phyloP scores from a whole-genome alignment of 768 basidiomycete species.

The Mycena sanguinolenta region DNA sequence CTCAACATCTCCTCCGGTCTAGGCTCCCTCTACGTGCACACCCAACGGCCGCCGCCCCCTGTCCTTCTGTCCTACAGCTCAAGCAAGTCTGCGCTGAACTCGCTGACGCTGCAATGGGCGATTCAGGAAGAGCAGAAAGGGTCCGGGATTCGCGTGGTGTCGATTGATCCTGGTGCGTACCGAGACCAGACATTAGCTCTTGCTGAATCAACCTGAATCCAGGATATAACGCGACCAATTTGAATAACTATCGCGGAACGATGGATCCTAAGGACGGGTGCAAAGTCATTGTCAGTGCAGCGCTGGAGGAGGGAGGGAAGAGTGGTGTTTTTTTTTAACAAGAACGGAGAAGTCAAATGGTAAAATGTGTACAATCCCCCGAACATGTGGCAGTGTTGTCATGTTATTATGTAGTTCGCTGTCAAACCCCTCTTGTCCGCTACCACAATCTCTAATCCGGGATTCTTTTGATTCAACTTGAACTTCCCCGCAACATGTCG shows the following conservation, averaged over 20 bases:
- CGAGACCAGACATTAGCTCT: too few relatives aligned
- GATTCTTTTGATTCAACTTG: too few relatives aligned
- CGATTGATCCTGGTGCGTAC: conserved; percentile 1
- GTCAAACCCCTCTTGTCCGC: too few relatives aligned
- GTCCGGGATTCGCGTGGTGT: conserved; percentile 18
- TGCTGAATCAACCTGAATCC: too few relatives aligned
- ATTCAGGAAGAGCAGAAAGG: conserved; percentile 23
- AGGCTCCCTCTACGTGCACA: conserved; percentile 4
- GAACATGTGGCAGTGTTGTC: too few relatives aligned
- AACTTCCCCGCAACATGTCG: too few relatives aligned
- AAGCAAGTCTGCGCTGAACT: conserved; percentile 30
- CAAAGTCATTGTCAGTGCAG: conserved; percentile 21
- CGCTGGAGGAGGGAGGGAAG: conserved; percentile 23
- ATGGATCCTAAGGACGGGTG: conserved; percentile 20
- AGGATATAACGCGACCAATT: conserved; percentile 25
- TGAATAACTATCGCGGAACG: conserved; percentile 8
- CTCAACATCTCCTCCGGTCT: conserved; percentile 28
- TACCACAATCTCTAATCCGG: too few relatives aligned
- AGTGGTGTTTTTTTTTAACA: conserved; percentile 11
- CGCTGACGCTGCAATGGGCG: conserved; percentile 27
- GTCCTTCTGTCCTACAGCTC: conserved; percentile 15
- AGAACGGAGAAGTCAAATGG: neutral
- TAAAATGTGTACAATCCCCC: too few relatives aligned
- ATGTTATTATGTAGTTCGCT: too few relatives aligned
- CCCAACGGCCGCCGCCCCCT: conserved; percentile 3